Conservation (phyloP, 331 rosid species). For the Cydonia oblonga region DNA sequence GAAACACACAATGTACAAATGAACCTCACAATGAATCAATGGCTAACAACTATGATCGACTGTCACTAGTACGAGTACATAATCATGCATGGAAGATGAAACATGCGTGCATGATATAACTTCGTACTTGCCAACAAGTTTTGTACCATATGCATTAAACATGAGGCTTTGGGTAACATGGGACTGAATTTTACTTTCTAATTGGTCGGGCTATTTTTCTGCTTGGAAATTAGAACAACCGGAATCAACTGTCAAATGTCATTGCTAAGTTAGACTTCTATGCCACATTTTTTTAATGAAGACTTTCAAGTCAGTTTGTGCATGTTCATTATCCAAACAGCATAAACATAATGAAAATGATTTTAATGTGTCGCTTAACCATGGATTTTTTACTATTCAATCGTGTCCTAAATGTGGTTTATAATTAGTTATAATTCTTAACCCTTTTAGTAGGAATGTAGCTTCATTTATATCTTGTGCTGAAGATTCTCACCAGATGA, state of each 20-base stretch:
- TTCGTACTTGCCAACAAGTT: too few species aligned
- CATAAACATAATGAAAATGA: neutral
- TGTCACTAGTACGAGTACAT: neutral
- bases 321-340: constrained; percentile 1
- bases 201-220: neutral
- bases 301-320: neutral
- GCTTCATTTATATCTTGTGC: too few species aligned
- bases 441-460: too few species aligned
- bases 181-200: neutral
- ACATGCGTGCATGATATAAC: neutral
- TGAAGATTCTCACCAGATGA: too few species aligned
- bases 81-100: too few species aligned
- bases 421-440: neutral
- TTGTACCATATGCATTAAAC: neutral
- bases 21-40: neutral
- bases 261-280: neutral
- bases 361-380: neutral
- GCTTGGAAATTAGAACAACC: neutral
- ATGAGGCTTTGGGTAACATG: too few species aligned
- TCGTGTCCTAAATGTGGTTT: neutral
- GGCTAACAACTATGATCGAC: neutral
- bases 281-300: neutral
- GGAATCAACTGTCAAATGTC: neutral
- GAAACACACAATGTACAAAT: too few species aligned
- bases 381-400: neutral